Evolutionary conservation across 192 early-diverging fungal species (phyloP).

Genomic region (Neocallimastix lanati): DNA sequence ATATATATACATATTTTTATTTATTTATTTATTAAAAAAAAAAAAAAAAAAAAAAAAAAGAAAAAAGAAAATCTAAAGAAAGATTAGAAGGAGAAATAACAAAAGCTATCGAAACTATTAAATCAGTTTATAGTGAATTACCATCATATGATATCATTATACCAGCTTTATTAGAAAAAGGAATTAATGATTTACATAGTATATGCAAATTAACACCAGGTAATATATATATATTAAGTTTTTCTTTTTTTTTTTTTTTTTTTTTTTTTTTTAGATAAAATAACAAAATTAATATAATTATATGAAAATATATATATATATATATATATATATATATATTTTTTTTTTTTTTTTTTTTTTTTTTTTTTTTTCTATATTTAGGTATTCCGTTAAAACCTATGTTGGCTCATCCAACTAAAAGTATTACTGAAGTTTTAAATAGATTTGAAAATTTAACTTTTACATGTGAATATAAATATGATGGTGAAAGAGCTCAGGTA

Average conservation of each 20-base stretch:
- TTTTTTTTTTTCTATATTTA: slow-evolving; percentile 4
- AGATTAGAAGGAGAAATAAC: slow-evolving; percentile 26
- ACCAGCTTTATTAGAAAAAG: slow-evolving; percentile 59
- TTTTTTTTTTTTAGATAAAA: too few relatives aligned
- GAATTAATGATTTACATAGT: slow-evolving; percentile 42
- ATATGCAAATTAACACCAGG: slow-evolving; percentile 83
- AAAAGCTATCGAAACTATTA: slow-evolving; percentile 27
- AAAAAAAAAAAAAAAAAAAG: not conserved
- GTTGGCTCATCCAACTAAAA: slow-evolving; percentile 97
- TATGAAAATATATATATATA: too few relatives aligned
- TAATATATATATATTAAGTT: slow-evolving; percentile 1
- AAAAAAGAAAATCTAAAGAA: slow-evolving; percentile 12
- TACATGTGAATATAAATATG: slow-evolving; percentile 98
- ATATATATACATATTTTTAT: too few relatives aligned
- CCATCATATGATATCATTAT: slow-evolving; percentile 87
- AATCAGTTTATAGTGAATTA: slow-evolving; percentile 61
- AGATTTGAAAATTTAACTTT: slow-evolving; percentile 82
- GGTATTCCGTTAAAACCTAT: slow-evolving; percentile 97
- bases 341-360: not conserved
- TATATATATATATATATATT: too few relatives aligned
- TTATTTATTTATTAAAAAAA: too few relatives aligned
- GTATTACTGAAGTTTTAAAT: slow-evolving; percentile 76
- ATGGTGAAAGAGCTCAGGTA: slow-evolving; percentile 86
- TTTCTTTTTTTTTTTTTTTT: too few relatives aligned
- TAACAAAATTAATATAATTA: too few relatives aligned